These are phyloP conservation scores for Salix exigua DNA, from an alignment of 345 rosid genomes.

Conservation along the genomic window DNA sequence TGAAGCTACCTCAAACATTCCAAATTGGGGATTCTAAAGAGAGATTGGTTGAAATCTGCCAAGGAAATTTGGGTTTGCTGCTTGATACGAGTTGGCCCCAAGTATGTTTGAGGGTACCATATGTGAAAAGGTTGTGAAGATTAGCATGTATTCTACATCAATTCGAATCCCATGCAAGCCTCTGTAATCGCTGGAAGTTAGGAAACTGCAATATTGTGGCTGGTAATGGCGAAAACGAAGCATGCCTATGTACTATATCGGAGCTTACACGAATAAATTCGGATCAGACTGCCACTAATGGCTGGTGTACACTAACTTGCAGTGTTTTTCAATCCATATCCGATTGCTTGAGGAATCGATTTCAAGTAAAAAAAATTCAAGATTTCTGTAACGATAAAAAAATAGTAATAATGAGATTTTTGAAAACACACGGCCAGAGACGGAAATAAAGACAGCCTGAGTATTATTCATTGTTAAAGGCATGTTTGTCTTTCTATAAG, in stretches of 20 bases:
- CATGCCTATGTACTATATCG: not conserved
- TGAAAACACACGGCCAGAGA: no score
- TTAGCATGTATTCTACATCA: not conserved
- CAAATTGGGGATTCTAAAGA: conserved; percentile 57
- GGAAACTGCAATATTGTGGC: not conserved
- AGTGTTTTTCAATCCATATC: no score
- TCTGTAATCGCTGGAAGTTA: not conserved
- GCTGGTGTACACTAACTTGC: not conserved
- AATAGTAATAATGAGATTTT: no score
- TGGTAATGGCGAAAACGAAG: no score
- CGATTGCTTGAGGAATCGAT: not conserved
- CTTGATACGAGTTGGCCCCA: not conserved
- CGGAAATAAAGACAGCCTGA: no score
- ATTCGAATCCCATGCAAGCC: not conserved
- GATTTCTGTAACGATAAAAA: no score
- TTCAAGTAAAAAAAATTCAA: no score
- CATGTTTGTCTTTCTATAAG: no score
- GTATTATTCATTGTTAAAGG: no score
- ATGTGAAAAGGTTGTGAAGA: not conserved
- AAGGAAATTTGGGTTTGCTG: not conserved
- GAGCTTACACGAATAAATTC: not conserved
- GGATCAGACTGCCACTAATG: not conserved
- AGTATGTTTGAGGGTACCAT: not conserved
- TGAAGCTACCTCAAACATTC: conserved; percentile 87
- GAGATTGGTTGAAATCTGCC: not conserved